Conservation (phyloP, 371 early-diverging fungal genomes). For the Apophysomyces trapeziformis region DNA sequence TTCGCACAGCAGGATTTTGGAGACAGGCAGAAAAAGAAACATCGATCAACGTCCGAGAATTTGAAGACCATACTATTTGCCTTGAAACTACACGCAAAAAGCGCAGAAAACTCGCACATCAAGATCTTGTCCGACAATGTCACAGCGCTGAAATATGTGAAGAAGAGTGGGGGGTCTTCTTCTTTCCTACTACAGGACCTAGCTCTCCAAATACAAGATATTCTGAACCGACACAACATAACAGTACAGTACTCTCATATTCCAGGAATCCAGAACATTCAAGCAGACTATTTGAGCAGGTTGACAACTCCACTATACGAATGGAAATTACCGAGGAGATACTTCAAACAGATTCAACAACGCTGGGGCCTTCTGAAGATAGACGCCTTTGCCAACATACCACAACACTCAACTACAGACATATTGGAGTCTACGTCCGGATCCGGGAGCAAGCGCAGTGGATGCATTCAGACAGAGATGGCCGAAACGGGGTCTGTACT, state of each 20-base stretch:
- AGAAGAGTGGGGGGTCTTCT: neutral
- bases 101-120: neutral
- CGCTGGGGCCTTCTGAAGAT: neutral
- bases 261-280: neutral
- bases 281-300: neutral
- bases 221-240: neutral
- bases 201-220: neutral
- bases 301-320: neutral
- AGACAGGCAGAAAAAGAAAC: neutral
- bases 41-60: neutral
- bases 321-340: neutral
- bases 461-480: too few relatives aligned
- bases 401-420: neutral
- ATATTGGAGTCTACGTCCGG: neutral
- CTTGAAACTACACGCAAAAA: neutral
- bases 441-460: neutral
- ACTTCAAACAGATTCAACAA: neutral
- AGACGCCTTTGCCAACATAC: neutral
- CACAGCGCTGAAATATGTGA: neutral
- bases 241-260: neutral
- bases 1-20: neutral
- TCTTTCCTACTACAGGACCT: neutral
- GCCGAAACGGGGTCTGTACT: too few relatives aligned
- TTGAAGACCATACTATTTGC: neutral
- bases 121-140: neutral